Base-by-base conservation (phyloP, 805 yeast species). In the Teunomyces kruisii region DNA sequence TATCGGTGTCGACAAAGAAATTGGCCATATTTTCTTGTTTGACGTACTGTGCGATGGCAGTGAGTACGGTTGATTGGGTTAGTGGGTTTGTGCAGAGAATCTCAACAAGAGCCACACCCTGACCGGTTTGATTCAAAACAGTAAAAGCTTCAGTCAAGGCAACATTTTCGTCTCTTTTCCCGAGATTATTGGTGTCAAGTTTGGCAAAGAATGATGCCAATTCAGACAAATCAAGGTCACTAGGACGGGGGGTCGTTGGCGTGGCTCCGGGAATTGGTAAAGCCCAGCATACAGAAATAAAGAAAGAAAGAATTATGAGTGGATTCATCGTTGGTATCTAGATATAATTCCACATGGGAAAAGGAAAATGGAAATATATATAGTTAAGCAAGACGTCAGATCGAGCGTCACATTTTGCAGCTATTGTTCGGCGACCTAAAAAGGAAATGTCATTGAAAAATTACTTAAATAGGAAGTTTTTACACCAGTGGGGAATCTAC, bases 101-200 rank as follows among this genome's bases (percentile, higher is more conserved):
- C 26, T 55, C 52, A 3, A 51, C 53, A 36, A 56, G 44, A 16
- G 45, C 42, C 6, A 54, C 51, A 12, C 48, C 55, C 12, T 50
- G 48, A 10, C 56, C 62, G 4, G 55, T 45, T 36, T 48, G 47
- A 47, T 58, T 58, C 47, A 58, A 48, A 9, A 47, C 42, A 13
- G 49, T 47, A 45, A 58, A 54, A 13, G 53, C 48, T 10, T 40
- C n/a, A 0, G 62, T 58, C 33, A 58, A 54, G 12, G 52, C 49
- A 3, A 47, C 43, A 29, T 49, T 35, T 22, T 35, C 32, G 26
- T 28, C 48, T 45, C 44, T 44, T 24, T 42, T 42, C 8, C 10
- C 42, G 8, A 47, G 16, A 6, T 32, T 28, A 12, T 32, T 19
- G 14, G 32, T 32, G 6, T 32, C 33, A 8, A 32, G n/a, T 3